A percentile compares a stretch with the other conserved stretches of the same genome.
Conservation (phyloP, 345 rosid genomes). For the Sisymbrium irio region DNA sequence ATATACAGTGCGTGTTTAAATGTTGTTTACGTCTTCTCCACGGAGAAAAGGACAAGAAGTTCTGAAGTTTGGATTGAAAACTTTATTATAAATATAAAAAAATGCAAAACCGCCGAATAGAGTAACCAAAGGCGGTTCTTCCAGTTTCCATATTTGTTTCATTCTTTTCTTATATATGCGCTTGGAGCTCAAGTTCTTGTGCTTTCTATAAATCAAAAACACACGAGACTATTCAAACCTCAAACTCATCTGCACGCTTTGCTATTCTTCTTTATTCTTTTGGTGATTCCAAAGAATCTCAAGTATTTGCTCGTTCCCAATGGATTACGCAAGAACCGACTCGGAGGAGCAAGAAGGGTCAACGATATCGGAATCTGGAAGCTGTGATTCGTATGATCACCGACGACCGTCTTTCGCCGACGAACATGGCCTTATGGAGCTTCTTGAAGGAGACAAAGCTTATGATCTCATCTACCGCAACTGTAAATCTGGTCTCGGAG, state of each 20-base stretch:
- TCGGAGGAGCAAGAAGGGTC: slow-evolving; percentile 38
- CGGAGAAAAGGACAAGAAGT: slow-evolving; percentile 12
- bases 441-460: slow-evolving; percentile 50
- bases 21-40: slow-evolving; percentile 29
- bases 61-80: background rate
- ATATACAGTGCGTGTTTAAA: background rate
- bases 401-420: background rate
- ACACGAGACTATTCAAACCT: background rate
- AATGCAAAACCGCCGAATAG: slow-evolving; percentile 21
- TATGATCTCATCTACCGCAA: slow-evolving; percentile 45
- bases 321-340: slow-evolving; percentile 28
- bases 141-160: slow-evolving; percentile 2
- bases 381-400: slow-evolving; percentile 36
- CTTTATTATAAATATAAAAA: background rate
- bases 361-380: slow-evolving; percentile 55
- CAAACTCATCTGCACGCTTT: background rate
- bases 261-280: background rate
- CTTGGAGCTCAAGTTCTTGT: slow-evolving; percentile 32
- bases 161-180: background rate
- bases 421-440: slow-evolving; percentile 36
- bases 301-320: background rate
- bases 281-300: no score
- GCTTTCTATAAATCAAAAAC: background rate
- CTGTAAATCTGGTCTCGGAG: slow-evolving; percentile 46
- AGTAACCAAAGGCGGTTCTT: slow-evolving; percentile 31